Base-by-base conservation (phyloP, 345 rosid species). In the Heritiera littoralis region DNA sequence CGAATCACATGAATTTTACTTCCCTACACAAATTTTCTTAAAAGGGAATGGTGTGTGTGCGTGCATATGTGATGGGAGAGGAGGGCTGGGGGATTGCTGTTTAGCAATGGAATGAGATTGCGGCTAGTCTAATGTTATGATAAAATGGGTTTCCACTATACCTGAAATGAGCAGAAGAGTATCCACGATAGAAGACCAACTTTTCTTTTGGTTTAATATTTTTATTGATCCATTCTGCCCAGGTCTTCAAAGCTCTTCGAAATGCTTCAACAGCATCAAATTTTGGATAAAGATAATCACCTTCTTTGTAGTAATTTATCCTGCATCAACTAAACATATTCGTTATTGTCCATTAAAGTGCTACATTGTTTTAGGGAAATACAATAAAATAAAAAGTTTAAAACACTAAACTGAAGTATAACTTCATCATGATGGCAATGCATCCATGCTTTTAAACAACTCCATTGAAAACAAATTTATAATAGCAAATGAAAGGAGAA, bases 151-250 rank as follows among this genome's bases (percentile, higher is more conserved):
- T 49, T 56, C 28, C 3, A 15, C 3, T 30, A 14, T 32, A 72
- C 99, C 97, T 92, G 87, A 94, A 96, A 88, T 96, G 98, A 61
- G 98, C 95, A 17, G 97, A 89, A 74, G 98, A 96, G 84, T 92
- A 96, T 83, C 99, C 99, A 18, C 99, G 95, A 78, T 92, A 96
- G 72, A 96, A 85, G 61, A 96, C 93, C 75, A 92, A 80, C 84
- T 92, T 91, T 75, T 86, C 91, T 76, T 58, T 40, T 12, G 91
- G 90, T 64, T 92, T 81, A 20, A 91, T 59, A 64, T 90, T 91
- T 30, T 80, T 3, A 80, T 90, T 89, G 61, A 94, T 86, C 99
- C 98, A 96, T 75, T 89, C 89, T 17, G 87, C 98, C 97, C 98
- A 96, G 20, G 99, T 92, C 85, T 74, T 90, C 76, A 96, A 66